Evolutionary conservation across 352 stramenopile species (phyloP), one percentile per base, ranked within the genome.

Genomic region (Phytophthora colocasiae): DNA sequence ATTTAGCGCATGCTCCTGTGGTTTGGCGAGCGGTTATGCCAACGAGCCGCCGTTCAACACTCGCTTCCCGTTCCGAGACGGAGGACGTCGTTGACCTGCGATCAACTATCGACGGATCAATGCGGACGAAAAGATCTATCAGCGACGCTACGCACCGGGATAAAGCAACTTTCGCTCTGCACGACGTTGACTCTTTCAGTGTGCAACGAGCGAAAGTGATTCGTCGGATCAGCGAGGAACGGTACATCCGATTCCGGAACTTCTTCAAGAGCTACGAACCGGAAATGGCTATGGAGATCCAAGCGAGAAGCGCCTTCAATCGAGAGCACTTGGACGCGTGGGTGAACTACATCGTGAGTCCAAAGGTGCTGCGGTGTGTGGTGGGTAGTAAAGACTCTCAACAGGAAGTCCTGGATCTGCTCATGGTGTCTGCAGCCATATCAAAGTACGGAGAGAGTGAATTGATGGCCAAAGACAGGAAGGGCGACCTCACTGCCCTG

Each of bases 181-280:
- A 76, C 39, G 52, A 76, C 43, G 53, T 76, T 22, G 68, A 76
- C 41, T 47, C 52, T 2, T 66, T 56, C 26, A 76, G 68, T 44
- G 58, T 76, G 9, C 63, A 69, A 32, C 51, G 68, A 49, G 63
- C 63, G 24, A 69, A 73, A 26, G 49, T 63, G 15, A 71, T 71
- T 38, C 63, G 66, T 11, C 53, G 54, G n/a, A 39, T 58, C 26
- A 75, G 69, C 44, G 57, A 73, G 15, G 34, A 63, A 15, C 71
- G 71, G 4, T 82, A 73, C 38, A 41, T 31, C 3, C 69, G 72
- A 14, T 80, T 78, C 53, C 68, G 64, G 47, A 69, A 70, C 50
- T 78, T 73, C 27, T 82, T 82, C 63, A 73, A 76, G 58, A 76
- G 62, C 43, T 63, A 69, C 57, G 71, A 82, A 49, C 61, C 59